A percentile compares a stretch with the other conserved stretches of the same genome.
phyloP scores from a whole-genome alignment of 331 rosid species.

The Arachis monticola region DNA sequence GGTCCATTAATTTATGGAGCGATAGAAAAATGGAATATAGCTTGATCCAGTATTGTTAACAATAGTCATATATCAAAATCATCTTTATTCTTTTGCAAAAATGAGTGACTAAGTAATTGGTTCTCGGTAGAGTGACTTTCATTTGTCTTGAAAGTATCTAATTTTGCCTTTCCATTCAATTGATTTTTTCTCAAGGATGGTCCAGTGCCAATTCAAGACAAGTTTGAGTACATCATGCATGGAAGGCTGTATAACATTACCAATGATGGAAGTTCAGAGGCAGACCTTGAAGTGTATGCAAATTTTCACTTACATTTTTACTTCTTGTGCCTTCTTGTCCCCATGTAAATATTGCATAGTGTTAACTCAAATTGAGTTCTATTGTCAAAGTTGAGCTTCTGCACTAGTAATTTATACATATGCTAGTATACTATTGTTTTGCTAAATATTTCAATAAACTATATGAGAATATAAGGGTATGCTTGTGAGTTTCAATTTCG shows the following conservation, averaged over 20 bases:
- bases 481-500: too few relatives aligned
- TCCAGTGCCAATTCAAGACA: constrained; percentile 73
- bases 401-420: neutral
- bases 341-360: neutral
- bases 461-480: neutral
- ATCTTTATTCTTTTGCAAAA: neutral
- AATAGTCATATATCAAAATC: neutral
- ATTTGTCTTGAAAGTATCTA: constrained; percentile 4
- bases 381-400: neutral
- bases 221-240: constrained; percentile 93
- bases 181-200: constrained; percentile 64
- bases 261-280: constrained; percentile 40
- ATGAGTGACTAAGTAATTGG: too few relatives aligned
- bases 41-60: neutral
- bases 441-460: neutral
- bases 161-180: constrained; percentile 33
- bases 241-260: constrained; percentile 72
- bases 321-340: constrained; percentile 19
- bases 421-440: neutral
- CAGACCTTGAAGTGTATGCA: constrained; percentile 66
- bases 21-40: neutral
- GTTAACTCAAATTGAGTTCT: constrained; percentile 2
- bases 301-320: constrained; percentile 23
- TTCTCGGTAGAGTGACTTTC: constrained; percentile 21
- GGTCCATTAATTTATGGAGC: neutral